Evolutionary conservation across 495 filamentous ascomycete genomes (phyloP), one percentile per base, ranked within the genome.

Genomic region (Podospora fimiseda): DNA sequence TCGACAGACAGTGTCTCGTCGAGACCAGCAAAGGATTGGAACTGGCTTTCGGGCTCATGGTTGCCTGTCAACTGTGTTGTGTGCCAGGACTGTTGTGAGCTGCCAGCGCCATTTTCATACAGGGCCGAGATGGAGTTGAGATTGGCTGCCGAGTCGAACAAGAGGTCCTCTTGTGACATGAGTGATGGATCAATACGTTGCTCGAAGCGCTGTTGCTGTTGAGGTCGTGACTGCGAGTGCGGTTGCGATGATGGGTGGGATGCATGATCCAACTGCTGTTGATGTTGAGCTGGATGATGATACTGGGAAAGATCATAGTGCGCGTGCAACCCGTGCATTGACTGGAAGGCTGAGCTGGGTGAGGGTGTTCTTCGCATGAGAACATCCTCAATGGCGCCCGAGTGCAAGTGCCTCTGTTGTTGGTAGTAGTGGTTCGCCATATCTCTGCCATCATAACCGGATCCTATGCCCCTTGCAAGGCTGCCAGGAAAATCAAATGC

Each of bases 361-460:
- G 74, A 70, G 20, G 70, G 69, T 36, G 70, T 73, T 52, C 70
- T 74, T 46, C 66, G 75, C 51, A 79, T 67, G 23, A 77, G 63
- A 7, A 79, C 62, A 42, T 84, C 80, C 57, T 82, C 78, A 13
- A 76, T 68, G 68, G 72, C 56, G 69, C 58, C 53, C 60, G 49
- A 48, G 65, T 66, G 61, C 63, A 55, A 48, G 58, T 60, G 52
- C 57, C 53, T 59, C 68, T 50, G 41, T 66, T 52, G 45, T 69
- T 66, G 53, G 62, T 85, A 83, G 68, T 87, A 89, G 45, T 84
- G 79, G 37, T 75, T 72, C 11, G 71, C 58, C 66, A 72, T 55
- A 72, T 79, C 53, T 50, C 68, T 53, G 64, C 76, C 47, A 66
- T 75, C 74, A 79, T 83, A 70, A 68, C 72, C 68, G 21, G 71